A percentile compares a stretch with the other conserved stretches of the same genome.
phyloP scores from a whole-genome alignment of 768 basidiomycete genomes.

The Amanita subjunquillea region DNA sequence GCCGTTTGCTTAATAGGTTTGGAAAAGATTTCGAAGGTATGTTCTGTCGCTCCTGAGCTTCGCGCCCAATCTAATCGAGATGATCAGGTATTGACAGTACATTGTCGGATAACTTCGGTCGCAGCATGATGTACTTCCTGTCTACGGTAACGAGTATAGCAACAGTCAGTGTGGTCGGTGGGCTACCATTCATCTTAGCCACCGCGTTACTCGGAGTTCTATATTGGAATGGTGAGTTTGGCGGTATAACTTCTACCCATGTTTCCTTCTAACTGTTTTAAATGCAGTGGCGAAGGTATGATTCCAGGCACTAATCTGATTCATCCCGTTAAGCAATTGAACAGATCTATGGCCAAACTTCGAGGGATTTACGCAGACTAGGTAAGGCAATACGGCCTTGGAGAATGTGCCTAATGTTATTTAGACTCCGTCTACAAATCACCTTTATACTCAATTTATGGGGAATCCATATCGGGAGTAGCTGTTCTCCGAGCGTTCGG shows the following conservation, averaged over 20 bases:
- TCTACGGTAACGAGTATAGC: slow-evolving; percentile 61
- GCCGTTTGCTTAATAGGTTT: slow-evolving; percentile 72
- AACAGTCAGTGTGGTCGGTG: slow-evolving; percentile 73
- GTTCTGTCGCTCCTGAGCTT: slow-evolving; percentile 12
- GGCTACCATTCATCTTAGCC: slow-evolving; percentile 60
- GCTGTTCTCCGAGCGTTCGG: slow-evolving; percentile 72
- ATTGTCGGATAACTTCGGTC: slow-evolving; percentile 78
- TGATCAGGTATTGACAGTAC: slow-evolving; percentile 65
- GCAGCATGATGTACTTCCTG: slow-evolving; percentile 63
- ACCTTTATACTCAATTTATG: slow-evolving; percentile 33
- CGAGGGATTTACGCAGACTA: slow-evolving; percentile 74
- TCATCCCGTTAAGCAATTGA: neutral
- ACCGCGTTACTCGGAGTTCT: slow-evolving; percentile 43
- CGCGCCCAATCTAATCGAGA: slow-evolving; percentile 5
- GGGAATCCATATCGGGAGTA: slow-evolving; percentile 33
- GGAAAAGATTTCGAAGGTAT: slow-evolving; percentile 84
- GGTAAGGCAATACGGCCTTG: slow-evolving; percentile 28
- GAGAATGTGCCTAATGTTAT: neutral
- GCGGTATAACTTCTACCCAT: neutral
- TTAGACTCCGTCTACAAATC: slow-evolving; percentile 39
- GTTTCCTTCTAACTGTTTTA: neutral
- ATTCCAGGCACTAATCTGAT: neutral
- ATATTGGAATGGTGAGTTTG: slow-evolving; percentile 59
- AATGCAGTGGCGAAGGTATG: slow-evolving; percentile 5
- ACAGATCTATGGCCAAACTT: slow-evolving; percentile 66